Base-by-base conservation (phyloP, 2,329 filamentous ascomycete genomes). In the Ilyonectria mors-panacis region DNA sequence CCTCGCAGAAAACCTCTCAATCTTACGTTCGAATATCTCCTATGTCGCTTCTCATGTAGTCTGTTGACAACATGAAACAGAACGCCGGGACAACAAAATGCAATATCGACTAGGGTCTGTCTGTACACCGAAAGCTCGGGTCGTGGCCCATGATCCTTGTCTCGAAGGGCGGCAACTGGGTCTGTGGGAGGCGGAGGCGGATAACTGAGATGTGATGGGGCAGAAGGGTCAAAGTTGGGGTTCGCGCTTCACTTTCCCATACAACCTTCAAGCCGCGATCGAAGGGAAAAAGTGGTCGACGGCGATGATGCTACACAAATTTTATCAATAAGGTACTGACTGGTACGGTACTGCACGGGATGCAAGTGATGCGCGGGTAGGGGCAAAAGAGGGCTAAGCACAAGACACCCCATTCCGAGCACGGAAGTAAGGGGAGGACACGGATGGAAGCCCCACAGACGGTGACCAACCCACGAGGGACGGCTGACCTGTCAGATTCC, bases 401-500 rank as follows among this genome's bases (percentile, higher is more conserved):
- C 35, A 51, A 39, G 48, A 54, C 47, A 48, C 39, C 37, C 42
- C 55, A 54, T 64, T 64, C 48, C 55, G 33, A 26, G 62, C 28
- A 53, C 55, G 39, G 62, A 44, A 54, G 55, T 37, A 54, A 60
- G 51, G 56, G 51, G 50, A 56, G 47, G 42, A 44, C 42, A 28
- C 30, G 50, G 50, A 54, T 37, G 44, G 50, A 63, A 56, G 63
- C 61, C 69, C 68, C 67, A 65, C 64, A 65, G 50, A 28, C 48
- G 51, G 60, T 47, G 53, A 66, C 60, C 55, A 39, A 61, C 55
- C 60, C 66, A 62, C 63, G 65, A 51, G 50, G 69, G 53, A 59
- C 65, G 60, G 67, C 65, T 72, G 72, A 72, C 73, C 67, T 75
- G 73, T 74, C 69, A 74, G 72, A 75, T 74, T 70, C 70, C 66